phyloP scores from a whole-genome alignment of 768 basidiomycete species.

The Panaeolus cyanescens region DNA sequence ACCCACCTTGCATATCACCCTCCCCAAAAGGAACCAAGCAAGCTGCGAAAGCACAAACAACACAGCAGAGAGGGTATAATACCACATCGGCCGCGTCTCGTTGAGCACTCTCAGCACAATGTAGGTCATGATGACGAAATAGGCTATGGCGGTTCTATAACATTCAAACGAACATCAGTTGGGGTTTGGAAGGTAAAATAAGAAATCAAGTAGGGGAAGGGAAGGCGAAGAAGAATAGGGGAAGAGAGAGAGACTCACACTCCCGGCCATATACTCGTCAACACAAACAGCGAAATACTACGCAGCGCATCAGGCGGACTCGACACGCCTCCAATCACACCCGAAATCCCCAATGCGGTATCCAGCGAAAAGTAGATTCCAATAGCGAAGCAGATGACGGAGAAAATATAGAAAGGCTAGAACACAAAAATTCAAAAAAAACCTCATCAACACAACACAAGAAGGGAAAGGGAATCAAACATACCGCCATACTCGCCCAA shows the following conservation, averaged over 20 bases:
- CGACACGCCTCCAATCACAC: conserved; percentile 56
- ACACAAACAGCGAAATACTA: conserved; percentile 77
- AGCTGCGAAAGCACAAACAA: conserved; percentile 83
- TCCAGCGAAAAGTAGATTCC: conserved; percentile 88
- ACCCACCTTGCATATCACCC: conserved; percentile 70
- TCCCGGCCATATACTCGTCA: conserved; percentile 43
- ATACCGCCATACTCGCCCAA: conserved; percentile 63
- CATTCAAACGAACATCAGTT: no score
- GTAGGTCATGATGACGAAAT: conserved; percentile 76
- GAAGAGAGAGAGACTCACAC: conserved; percentile 20
- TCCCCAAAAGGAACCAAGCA: conserved; percentile 78
- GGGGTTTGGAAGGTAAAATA: background rate
- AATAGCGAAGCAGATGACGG: conserved; percentile 61
- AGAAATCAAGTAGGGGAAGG: background rate
- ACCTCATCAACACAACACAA: background rate
- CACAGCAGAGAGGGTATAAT: conserved; percentile 71
- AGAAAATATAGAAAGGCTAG: conserved; percentile 66
- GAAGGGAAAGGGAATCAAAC: conserved; percentile 13
- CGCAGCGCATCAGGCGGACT: conserved; percentile 56
- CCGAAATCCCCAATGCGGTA: conserved; percentile 67
- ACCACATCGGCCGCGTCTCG: conserved; percentile 80
- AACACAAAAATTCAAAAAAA: background rate
- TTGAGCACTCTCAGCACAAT: conserved; percentile 76
- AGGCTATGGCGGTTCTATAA: conserved; percentile 50
- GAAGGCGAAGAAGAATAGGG: background rate